phyloP scores from a whole-genome alignment of 1,284 basidiomycete genomes.

The Moniliella sp. region DNA sequence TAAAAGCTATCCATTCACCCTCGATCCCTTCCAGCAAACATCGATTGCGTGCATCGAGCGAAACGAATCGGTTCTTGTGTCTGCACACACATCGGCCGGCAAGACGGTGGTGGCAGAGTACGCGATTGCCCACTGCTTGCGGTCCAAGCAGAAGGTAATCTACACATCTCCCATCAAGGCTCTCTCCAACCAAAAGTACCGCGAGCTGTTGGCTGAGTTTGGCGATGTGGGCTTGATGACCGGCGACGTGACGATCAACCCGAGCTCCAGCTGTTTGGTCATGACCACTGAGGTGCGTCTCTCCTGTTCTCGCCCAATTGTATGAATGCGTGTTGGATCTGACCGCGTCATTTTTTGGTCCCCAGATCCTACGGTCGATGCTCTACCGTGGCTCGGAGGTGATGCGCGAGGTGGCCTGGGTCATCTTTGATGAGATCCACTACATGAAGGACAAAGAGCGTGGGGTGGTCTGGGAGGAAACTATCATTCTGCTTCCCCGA shows the following conservation, averaged over 20 bases:
- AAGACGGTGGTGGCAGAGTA: constrained; percentile 98
- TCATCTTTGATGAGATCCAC: constrained; percentile 97
- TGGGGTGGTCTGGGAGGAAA: constrained; percentile 49
- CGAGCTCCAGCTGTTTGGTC: constrained; percentile 80
- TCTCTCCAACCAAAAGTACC: constrained; percentile 91
- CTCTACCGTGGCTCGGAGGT: constrained; percentile 96
- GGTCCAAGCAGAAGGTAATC: constrained; percentile 78
- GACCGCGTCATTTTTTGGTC: too few relatives aligned
- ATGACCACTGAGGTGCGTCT: constrained; percentile 97
- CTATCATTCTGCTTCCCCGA: constrained; percentile 88
- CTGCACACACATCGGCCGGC: constrained; percentile 93
- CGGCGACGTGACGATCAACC: constrained; percentile 98
- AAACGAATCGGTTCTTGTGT: constrained; percentile 89
- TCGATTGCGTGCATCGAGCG: constrained; percentile 84
- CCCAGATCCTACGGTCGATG: constrained; percentile 96
- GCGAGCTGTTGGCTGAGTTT: constrained; percentile 88
- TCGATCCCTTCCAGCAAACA: constrained; percentile 93
- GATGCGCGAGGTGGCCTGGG: constrained; percentile 99
- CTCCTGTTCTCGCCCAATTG: too few relatives aligned
- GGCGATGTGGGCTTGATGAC: constrained; percentile 98
- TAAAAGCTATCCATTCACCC: constrained; percentile 75
- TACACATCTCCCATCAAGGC: constrained; percentile 98
- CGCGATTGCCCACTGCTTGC: constrained; percentile 85
- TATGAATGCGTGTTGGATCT: too few relatives aligned
- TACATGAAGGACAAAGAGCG: constrained; percentile 89